A percentile compares a stretch with the other conserved stretches of the same genome.
Conservation (phyloP, 1,284 basidiomycete species). For the Somion occarium region DNA sequence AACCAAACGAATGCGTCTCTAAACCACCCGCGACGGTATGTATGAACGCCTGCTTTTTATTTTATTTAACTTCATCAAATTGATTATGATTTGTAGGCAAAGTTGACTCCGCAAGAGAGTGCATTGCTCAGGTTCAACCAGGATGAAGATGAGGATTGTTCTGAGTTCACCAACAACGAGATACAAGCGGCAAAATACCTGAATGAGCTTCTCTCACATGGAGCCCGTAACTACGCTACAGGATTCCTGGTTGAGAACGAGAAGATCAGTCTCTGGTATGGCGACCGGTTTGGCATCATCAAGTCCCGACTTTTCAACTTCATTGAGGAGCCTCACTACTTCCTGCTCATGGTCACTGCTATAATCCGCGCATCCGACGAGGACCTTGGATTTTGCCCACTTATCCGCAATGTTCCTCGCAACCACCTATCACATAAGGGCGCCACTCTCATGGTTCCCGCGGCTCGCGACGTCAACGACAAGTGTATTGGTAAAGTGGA, state of each 20-base stretch:
- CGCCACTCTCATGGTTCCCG: background rate
- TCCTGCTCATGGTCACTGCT: slow-evolving; percentile 18
- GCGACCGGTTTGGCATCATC: slow-evolving; percentile 12
- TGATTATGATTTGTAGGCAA: background rate
- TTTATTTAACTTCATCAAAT: background rate
- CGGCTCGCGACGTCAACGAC: background rate
- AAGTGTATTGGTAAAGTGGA: background rate
- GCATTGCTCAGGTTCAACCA: background rate
- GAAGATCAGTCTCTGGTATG: slow-evolving; percentile 3
- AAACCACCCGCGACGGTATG: background rate
- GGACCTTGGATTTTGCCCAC: slow-evolving; percentile 1
- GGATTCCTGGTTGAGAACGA: background rate
- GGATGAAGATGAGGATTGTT: background rate
- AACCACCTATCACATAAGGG: background rate
- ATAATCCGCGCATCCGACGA: background rate
- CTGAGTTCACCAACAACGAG: background rate
- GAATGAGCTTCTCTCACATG: slow-evolving; percentile 3
- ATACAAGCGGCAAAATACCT: slow-evolving; percentile 2
- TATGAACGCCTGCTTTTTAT: background rate
- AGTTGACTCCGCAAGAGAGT: background rate
- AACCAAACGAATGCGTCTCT: too few relatives aligned
- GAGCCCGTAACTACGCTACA: background rate
- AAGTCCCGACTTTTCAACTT: slow-evolving; percentile 16
- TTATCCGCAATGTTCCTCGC: background rate
- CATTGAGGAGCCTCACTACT: slow-evolving; percentile 8